A percentile compares a stretch with the other conserved stretches of the same genome.
Conservation (phyloP, 106 monocot genomes). For the Allium sativum region DNA sequence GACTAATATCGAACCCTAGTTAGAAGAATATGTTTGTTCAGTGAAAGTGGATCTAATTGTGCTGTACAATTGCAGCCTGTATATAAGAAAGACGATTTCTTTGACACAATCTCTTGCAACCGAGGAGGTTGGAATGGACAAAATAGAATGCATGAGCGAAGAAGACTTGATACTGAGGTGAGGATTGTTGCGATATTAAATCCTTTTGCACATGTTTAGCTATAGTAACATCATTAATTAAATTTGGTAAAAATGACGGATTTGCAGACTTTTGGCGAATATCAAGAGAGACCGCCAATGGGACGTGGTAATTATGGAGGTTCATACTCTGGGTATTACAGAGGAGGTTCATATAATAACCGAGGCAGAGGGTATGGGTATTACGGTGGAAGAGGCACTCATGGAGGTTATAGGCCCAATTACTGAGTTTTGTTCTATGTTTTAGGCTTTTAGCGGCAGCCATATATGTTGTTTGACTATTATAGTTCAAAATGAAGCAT, state of each 20-base stretch:
- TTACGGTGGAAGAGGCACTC: constrained; percentile 7
- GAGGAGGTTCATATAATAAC: constrained; percentile 10
- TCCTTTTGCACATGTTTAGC: not conserved
- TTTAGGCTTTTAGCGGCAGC: too few species aligned
- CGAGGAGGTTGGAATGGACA: constrained; percentile 35
- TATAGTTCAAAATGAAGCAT: too few species aligned
- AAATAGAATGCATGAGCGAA: constrained; percentile 14
- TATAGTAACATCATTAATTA: not conserved
- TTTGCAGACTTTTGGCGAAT: constrained; percentile 19
- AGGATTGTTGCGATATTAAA: not conserved
- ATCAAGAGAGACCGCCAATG: constrained; percentile 2
- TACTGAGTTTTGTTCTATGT: not conserved
- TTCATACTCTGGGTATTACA: not conserved
- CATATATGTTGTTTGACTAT: too few species aligned
- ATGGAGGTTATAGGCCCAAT: constrained; percentile 10
- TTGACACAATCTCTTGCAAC: constrained; percentile 70
- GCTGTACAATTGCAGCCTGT: constrained; percentile 29
- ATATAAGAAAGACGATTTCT: constrained; percentile 84
- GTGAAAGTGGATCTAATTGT: not conserved
- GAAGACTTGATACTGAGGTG: constrained; percentile 3
- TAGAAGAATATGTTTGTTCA: too few species aligned
- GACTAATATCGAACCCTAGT: too few species aligned
- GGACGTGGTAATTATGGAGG: constrained; percentile 4
- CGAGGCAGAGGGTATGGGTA: constrained; percentile 19
- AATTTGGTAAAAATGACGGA: not conserved